Conservation (phyloP, 805 yeast genomes). For the Lachancea kluyveri region DNA sequence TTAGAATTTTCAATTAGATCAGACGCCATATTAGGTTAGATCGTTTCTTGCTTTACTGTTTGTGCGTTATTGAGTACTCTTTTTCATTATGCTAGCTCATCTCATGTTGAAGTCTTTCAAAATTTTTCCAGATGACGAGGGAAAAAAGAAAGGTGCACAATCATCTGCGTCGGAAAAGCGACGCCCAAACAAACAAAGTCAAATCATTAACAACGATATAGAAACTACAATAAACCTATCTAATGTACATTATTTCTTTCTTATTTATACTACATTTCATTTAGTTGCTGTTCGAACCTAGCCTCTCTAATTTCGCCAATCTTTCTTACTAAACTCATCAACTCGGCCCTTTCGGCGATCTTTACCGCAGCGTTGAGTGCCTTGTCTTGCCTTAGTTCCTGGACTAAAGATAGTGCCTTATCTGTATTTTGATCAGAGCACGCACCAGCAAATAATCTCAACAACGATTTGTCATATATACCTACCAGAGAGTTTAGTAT, state of each 20-base stretch:
- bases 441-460: constrained; percentile 66
- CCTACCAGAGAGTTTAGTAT: constrained; percentile 47
- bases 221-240: too few species aligned
- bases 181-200: too few species aligned
- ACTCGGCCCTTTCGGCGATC: constrained; percentile 70
- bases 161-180: too few species aligned
- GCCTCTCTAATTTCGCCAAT: constrained; percentile 49
- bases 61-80: too few species aligned
- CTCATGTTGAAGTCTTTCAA: constrained; percentile 16
- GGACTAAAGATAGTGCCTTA: constrained; percentile 65
- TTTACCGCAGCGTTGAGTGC: constrained; percentile 80
- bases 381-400: constrained; percentile 64
- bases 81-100: constrained; percentile 15
- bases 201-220: too few species aligned
- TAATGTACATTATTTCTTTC: too few species aligned
- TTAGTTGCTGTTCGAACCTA: constrained; percentile 23
- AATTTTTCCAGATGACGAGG: constrained; percentile 15
- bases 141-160: not conserved
- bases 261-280: constrained; percentile 13
- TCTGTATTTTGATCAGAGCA: constrained; percentile 60
- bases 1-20: constrained; percentile 2
- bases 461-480: constrained; percentile 67
- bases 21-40: constrained; percentile 29
- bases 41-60: constrained; percentile 43
- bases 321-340: constrained; percentile 45